Evolutionary conservation across 1,284 basidiomycete genomes (phyloP).

Genomic region (Kwoniella shivajii): DNA sequence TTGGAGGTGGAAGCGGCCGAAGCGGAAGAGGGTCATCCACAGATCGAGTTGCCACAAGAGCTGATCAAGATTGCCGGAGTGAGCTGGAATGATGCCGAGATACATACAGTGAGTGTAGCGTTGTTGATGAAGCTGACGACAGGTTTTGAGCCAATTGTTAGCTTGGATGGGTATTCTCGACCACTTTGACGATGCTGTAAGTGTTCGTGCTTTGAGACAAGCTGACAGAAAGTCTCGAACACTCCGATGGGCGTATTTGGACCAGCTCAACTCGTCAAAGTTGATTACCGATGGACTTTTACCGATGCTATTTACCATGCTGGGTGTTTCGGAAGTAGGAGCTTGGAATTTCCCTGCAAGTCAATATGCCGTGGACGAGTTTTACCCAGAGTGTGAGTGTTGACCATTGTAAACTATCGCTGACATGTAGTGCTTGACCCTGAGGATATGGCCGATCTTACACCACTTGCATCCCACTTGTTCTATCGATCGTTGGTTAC

Average conservation of each 20-base stretch:
- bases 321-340: slow-evolving; percentile 58
- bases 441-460: slow-evolving; percentile 60
- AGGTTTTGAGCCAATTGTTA: slow-evolving; percentile 61
- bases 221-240: slow-evolving; percentile 41
- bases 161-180: slow-evolving; percentile 89
- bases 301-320: slow-evolving; percentile 70
- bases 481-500: slow-evolving; percentile 82
- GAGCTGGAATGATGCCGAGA: slow-evolving; percentile 53
- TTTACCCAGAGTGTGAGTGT: slow-evolving; percentile 72
- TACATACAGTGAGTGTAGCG: slow-evolving; percentile 34
- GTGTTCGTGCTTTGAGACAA: slow-evolving; percentile 37
- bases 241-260: slow-evolving; percentile 66
- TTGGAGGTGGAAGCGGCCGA: slow-evolving; percentile 70
- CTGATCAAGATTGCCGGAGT: slow-evolving; percentile 67
- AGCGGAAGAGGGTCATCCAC: slow-evolving; percentile 55
- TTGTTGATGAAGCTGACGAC: background rate
- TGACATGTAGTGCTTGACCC: slow-evolving; percentile 61
- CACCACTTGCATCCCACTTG: slow-evolving; percentile 78
- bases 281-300: slow-evolving; percentile 70
- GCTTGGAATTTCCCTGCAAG: slow-evolving; percentile 57
- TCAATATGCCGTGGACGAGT: slow-evolving; percentile 83
- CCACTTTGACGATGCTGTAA: slow-evolving; percentile 79
- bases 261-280: slow-evolving; percentile 73
- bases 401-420: background rate
- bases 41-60: slow-evolving; percentile 62